A percentile compares a stretch with the other conserved stretches of the same genome.
phyloP scores from a whole-genome alignment of 2,329 filamentous ascomycete species.

The Fusarium verticillioides region DNA sequence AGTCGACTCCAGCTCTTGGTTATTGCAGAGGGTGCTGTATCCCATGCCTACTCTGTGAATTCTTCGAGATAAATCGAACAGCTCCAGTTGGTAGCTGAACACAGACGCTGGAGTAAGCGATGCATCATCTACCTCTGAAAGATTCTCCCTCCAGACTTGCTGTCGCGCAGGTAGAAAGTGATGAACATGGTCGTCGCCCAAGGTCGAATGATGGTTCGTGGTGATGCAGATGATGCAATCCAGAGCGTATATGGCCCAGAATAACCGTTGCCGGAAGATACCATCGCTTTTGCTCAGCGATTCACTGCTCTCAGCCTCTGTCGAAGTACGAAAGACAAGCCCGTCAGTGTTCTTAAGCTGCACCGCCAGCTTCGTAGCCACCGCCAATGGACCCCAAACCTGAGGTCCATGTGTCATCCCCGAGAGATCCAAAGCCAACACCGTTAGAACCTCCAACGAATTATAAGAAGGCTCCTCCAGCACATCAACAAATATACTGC shows the following conservation, averaged over 20 bases:
- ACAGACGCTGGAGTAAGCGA: neutral
- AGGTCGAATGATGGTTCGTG: neutral
- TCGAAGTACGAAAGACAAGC: fast-evolving
- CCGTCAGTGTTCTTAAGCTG: neutral
- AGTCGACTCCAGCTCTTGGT: neutral
- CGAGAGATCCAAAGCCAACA: neutral
- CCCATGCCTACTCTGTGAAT: neutral
- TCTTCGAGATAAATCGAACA: neutral
- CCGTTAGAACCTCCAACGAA: neutral
- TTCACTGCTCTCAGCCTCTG: neutral
- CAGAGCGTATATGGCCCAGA: neutral
- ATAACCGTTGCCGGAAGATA: neutral
- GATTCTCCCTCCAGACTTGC: neutral
- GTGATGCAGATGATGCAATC: neutral
- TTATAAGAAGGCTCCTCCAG: neutral
- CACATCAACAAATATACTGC: neutral
- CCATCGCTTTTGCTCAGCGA: neutral
- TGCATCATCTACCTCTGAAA: neutral
- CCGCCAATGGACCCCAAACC: neutral
- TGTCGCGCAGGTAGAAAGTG: neutral
- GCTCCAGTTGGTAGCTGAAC: neutral
- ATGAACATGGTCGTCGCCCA: neutral
- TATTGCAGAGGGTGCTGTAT: neutral
- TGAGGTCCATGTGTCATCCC: neutral
- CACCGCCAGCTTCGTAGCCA: neutral